Conservation (phyloP, 108 stramenopile genomes). For the Nitzschia palea region DNA sequence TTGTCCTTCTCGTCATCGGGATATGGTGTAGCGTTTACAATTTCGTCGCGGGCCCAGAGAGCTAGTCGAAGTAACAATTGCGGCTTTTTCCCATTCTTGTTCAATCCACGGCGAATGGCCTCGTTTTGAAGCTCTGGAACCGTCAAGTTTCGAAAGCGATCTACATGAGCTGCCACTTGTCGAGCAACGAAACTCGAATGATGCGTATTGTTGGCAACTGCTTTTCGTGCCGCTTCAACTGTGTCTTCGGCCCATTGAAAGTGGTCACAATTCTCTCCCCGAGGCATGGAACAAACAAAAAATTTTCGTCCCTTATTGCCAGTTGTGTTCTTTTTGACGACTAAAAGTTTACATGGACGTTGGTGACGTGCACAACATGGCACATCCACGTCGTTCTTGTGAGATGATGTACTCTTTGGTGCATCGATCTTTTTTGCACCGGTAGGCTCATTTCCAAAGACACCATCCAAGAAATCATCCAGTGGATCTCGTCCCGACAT, state of each 20-base stretch:
- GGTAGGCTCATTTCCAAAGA: slow-evolving; percentile 19
- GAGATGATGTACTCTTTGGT: slow-evolving; percentile 6
- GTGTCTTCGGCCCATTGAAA: slow-evolving; percentile 93
- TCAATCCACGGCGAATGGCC: slow-evolving; percentile 58
- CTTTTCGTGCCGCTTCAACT: slow-evolving; percentile 52
- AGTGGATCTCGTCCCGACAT: slow-evolving; percentile 77
- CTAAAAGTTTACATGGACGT: slow-evolving; percentile 71
- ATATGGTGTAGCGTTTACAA: slow-evolving; percentile 35
- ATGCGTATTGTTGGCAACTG: slow-evolving; percentile 63
- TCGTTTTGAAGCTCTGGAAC: slow-evolving; percentile 75
- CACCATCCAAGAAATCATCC: slow-evolving; percentile 86
- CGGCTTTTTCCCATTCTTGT: slow-evolving; percentile 65
- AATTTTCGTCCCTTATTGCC: slow-evolving; percentile 89
- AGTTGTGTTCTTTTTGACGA: slow-evolving; percentile 77
- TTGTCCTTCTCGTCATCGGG: slow-evolving; percentile 22
- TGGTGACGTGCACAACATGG: slow-evolving; percentile 76
- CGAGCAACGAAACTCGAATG: slow-evolving; percentile 78
- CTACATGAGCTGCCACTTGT: slow-evolving; percentile 66
- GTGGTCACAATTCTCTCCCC: slow-evolving; percentile 86
- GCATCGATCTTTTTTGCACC: slow-evolving; percentile 13
- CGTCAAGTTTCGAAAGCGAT: slow-evolving; percentile 63
- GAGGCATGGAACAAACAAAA: slow-evolving; percentile 81
- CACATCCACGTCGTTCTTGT: slow-evolving; percentile 14
- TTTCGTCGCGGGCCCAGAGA: slow-evolving; percentile 81
- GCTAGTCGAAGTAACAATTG: slow-evolving; percentile 71